These are phyloP conservation scores for Macrolepiota fuliginosa DNA, from an alignment of 768 basidiomycete genomes.

Conservation along the genomic window DNA sequence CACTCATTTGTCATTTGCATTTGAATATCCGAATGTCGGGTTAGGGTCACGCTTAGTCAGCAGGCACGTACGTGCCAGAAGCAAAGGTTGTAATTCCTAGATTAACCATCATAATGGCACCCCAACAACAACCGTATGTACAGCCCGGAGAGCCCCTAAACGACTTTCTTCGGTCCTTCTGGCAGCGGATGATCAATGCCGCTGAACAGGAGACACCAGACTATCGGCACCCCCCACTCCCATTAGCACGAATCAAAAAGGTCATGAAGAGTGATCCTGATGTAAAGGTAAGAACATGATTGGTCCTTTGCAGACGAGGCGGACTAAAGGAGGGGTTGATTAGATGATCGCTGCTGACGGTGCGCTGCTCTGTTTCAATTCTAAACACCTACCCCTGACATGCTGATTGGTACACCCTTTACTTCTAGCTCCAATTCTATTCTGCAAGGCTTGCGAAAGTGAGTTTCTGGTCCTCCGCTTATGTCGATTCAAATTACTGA, in stretches of 20 bases:
- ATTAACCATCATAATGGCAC: slow-evolving; percentile 9
- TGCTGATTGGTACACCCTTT: slow-evolving; percentile 1
- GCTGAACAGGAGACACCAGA: slow-evolving; percentile 90
- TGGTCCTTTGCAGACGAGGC: slow-evolving; percentile 10
- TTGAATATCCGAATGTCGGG: background rate
- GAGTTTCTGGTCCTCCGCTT: slow-evolving; percentile 30
- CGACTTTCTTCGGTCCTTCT: slow-evolving; percentile 83
- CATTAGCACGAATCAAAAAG: slow-evolving; percentile 96
- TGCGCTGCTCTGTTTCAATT: slow-evolving; percentile 28
- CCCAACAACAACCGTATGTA: slow-evolving; percentile 55
- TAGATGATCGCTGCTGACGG: slow-evolving; percentile 99
- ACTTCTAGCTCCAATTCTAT: slow-evolving; percentile 79
- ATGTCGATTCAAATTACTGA: background rate
- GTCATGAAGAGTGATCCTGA: slow-evolving; percentile 99
- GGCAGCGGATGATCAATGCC: slow-evolving; percentile 84
- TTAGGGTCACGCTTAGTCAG: slow-evolving; percentile 12
- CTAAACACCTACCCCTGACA: slow-evolving; percentile 15
- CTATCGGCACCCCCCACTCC: slow-evolving; percentile 84
- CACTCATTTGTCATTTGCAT: background rate
- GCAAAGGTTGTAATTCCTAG: background rate
- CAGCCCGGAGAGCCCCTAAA: slow-evolving; percentile 85
- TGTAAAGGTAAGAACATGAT: slow-evolving; percentile 69
- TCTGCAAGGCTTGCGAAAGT: slow-evolving; percentile 99
- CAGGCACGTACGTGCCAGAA: background rate
- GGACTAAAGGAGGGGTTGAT: background rate